Base-by-base conservation (phyloP, 2,329 filamentous ascomycete genomes). In the Fusarium sp. region DNA sequence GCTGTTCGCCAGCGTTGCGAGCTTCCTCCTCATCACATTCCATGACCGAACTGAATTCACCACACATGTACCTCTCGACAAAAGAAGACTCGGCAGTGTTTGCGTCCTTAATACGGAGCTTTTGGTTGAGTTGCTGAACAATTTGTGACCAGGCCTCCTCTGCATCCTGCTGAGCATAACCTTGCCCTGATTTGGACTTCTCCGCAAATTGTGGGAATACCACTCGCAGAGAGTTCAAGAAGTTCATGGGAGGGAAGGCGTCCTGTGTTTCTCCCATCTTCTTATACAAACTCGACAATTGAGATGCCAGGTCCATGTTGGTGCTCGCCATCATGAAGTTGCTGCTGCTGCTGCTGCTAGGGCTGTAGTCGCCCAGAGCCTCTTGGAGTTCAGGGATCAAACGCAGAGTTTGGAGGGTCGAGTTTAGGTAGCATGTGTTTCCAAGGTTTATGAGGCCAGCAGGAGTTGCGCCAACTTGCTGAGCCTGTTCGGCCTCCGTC, bases 111-210 rank as follows among this genome's bases (percentile, higher is more conserved):
- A 91, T 79, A 75, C 88, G 90, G 49, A 98, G 81, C 76, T 92
- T 95, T 73, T 91, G 87, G 65, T 91, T 89, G 36, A 99, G 82
- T 74, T 95, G 92, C 43, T 91, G 89, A 7, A 99, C 82, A 64
- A 99, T 96, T 77, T 98, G 95, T 20, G 95, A 96, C 94, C 95
- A 99, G 45, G 95, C 96, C 79, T 99, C 96, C 79, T 99, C 96
- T 1, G 96, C 96, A 81, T 99, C 96, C 80, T 99, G 96, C 80
- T 99, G 96, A n/a, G 96, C 94, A 75, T 91, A 98, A 8, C 92
- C 94, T 58, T 90, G 85, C 21, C 93, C 92, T 30, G 90, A 90
- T 77, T 92, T 94, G 55, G 93, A 88, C 74, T 88, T 91, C 80
- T 99, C 94, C 12, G 93, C 94, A 76, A 99, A 99, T 76, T 98